phyloP scores from a whole-genome alignment of 768 basidiomycete genomes.

The Pleurotus cornucopiae region DNA sequence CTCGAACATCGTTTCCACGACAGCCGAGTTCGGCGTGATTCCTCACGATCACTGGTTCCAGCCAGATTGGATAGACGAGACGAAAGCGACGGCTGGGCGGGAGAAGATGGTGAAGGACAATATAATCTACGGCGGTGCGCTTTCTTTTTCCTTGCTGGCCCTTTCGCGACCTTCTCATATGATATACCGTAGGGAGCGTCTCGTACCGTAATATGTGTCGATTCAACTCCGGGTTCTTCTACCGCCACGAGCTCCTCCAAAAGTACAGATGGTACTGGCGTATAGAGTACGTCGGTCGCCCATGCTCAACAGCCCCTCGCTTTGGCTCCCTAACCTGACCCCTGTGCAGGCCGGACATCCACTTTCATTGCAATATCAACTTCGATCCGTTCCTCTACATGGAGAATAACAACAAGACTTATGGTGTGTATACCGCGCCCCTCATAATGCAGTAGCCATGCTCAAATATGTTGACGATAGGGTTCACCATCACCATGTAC shows the following conservation, averaged over 20 bases:
- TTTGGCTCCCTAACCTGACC: too few relatives aligned
- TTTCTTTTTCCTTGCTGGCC: background rate
- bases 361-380: conserved; percentile 70
- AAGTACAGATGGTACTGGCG: conserved; percentile 88
- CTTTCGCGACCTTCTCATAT: background rate
- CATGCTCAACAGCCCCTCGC: too few relatives aligned
- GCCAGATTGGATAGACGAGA: conserved; percentile 76
- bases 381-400: conserved; percentile 81
- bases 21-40: conserved; percentile 57
- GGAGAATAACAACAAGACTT: conserved; percentile 56
- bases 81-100: conserved; percentile 49
- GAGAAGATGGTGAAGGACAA: conserved; percentile 54
- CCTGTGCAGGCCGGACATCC: conserved; percentile 59
- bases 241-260: conserved; percentile 69
- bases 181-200: background rate
- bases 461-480: conserved; percentile 24
- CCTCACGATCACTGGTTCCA: conserved; percentile 72
- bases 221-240: conserved; percentile 92
- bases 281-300: conserved; percentile 57
- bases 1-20: conserved; percentile 4
- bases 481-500: conserved; percentile 74
- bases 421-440: conserved; percentile 26
- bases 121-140: conserved; percentile 40
- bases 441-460: background rate
- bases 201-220: conserved; percentile 92